Evolutionary conservation across 2,329 filamentous ascomycete species (phyloP).

Genomic region (Ophiocordyceps camponoti-rufipedis): DNA sequence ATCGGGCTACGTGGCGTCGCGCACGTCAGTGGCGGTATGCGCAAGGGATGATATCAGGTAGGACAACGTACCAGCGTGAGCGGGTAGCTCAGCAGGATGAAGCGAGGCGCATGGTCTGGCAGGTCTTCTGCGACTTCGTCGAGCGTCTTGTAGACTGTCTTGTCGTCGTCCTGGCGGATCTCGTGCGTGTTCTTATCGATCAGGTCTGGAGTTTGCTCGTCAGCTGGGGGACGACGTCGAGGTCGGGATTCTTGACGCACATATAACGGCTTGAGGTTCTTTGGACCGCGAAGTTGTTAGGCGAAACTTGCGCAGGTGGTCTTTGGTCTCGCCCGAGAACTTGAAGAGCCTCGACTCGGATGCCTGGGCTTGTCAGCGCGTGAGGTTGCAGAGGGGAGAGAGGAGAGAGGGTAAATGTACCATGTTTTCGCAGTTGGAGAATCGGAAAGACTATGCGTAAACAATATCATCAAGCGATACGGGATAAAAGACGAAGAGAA

Average conservation of each 20-base stretch:
- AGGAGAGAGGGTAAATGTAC: neutral
- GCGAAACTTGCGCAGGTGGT: conserved; percentile 85
- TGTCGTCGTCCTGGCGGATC: conserved; percentile 66
- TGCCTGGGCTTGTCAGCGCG: conserved; percentile 12
- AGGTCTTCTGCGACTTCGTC: conserved; percentile 73
- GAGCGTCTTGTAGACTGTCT: conserved; percentile 62
- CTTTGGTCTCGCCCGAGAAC: conserved; percentile 79
- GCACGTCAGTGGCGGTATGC: neutral
- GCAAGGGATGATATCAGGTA: neutral
- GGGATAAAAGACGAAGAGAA: neutral
- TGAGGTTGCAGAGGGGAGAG: neutral
- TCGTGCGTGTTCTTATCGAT: conserved; percentile 86
- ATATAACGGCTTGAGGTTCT: conserved; percentile 80
- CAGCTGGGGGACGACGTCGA: neutral
- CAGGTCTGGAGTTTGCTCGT: conserved; percentile 40
- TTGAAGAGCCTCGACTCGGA: conserved; percentile 85
- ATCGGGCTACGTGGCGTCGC: conserved; percentile 36
- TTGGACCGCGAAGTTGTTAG: conserved; percentile 75
- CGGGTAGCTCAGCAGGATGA: conserved; percentile 79
- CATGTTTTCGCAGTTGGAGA: neutral
- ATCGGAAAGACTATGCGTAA: neutral
- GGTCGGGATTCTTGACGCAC: conserved; percentile 28
- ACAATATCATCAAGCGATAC: neutral
- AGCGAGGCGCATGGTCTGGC: conserved; percentile 80
- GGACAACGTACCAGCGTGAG: conserved; percentile 51